Evolutionary conservation across 2,329 filamentous ascomycete species (phyloP), one percentile per base, ranked within the genome.

Genomic region (Fusarium sp.): DNA sequence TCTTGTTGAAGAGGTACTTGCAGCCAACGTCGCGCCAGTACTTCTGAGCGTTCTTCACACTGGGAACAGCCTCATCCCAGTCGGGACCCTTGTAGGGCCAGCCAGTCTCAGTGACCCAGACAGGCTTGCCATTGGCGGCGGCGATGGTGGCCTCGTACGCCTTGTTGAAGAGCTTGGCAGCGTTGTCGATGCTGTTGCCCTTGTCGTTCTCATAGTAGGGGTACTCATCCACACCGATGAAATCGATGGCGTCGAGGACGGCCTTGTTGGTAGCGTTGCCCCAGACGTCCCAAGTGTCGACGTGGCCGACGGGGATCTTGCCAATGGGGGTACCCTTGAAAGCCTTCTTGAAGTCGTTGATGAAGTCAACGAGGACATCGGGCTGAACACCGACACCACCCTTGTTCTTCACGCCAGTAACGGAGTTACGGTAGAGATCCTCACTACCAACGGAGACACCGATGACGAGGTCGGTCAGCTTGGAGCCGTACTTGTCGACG

Each of bases 211-310:
- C 87, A 82, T 89, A 92, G 84, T 90, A 92, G 35, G 90, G 89
- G 79, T 91, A 92, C 77, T 89, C 89, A 73, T 92, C 89, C 42
- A 90, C 86, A 54, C 90, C 90, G 63, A 92, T 79, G 80, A 88
- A 92, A 83, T 93, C 91, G 68, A 88, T 84, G 60, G 88, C 89
- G 65, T 87, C 83, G 71, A 92, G 85, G 66, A 92, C 89, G 60
- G 82, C 80, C 75, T 85, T 85, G 83, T 91, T 92, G 77, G 85
- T 86, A 64, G 79, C 69, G 80, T 92, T 88, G 51, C 86, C 84
- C 88, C 88, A 91, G 51, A 84, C 86, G 48, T 89, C 89, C 87
- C 89, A 92, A 58, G 90, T 92, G 80, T 93, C 91, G 73, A 92
- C 90, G 80, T 92, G 91, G 31, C 90, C 90, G 69, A 91, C 82